phyloP scores from a whole-genome alignment of 345 rosid species.

The Salix arbutifolia region DNA sequence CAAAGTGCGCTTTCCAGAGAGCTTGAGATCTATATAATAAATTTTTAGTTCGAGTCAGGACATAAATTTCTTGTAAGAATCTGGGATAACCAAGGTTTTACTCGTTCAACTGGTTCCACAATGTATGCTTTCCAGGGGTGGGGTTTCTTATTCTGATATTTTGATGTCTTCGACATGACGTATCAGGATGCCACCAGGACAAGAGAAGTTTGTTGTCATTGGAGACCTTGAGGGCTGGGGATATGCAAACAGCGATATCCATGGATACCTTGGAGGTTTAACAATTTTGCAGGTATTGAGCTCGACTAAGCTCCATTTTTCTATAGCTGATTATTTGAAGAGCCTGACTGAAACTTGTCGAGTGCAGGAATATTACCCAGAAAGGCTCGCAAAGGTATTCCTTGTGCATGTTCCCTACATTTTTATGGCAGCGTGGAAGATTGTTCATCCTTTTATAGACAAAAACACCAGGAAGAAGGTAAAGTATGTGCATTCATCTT shows the following conservation, averaged over 20 bases:
- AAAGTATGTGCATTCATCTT: neutral
- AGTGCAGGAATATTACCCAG: constrained; percentile 50
- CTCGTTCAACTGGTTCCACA: accelerated
- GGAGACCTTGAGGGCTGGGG: constrained; percentile 55
- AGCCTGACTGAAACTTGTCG: neutral
- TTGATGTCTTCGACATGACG: neutral
- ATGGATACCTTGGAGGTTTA: constrained; percentile 33
- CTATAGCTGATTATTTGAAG: neutral
- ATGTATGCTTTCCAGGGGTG: no score
- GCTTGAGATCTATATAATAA: no score
- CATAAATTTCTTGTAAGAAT: accelerated
- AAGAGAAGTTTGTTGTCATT: constrained; percentile 40
- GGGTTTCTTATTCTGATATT: no score
- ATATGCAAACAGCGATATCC: constrained; percentile 45
- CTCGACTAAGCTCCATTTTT: no score
- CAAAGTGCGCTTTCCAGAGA: no score
- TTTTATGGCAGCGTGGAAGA: constrained; percentile 39
- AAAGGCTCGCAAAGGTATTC: constrained; percentile 41
- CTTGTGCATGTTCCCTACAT: constrained; percentile 32
- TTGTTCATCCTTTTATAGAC: constrained; percentile 41
- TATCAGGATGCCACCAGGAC: constrained; percentile 36
- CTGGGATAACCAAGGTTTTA: no score
- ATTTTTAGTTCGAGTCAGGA: no score
- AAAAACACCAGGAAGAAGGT: constrained; percentile 40
- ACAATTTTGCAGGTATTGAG: constrained; percentile 38